These are phyloP conservation scores for Corymbia citriodora DNA, from an alignment of 441 rosid species.

Conservation along the genomic window DNA sequence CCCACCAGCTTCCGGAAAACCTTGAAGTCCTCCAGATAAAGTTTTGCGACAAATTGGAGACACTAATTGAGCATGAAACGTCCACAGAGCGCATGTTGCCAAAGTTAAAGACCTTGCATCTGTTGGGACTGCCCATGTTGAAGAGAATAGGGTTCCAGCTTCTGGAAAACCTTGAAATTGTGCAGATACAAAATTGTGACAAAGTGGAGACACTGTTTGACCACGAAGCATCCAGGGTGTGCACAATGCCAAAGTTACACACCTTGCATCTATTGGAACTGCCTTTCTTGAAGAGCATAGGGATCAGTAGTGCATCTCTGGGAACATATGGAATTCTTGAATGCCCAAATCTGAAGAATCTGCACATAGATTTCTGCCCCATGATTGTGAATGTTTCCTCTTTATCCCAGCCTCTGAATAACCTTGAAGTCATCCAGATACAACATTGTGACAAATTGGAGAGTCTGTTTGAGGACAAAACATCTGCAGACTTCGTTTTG, in stretches of 20 bases:
- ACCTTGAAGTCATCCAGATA: neutral
- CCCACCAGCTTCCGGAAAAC: neutral
- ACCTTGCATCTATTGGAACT: neutral
- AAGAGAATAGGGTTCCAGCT: neutral
- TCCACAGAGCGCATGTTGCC: neutral
- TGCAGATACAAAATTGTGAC: neutral
- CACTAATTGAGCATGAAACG: neutral
- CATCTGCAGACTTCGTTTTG: neutral
- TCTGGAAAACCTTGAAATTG: neutral
- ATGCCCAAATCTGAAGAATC: neutral
- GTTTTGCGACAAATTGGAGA: neutral
- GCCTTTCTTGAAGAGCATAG: neutral
- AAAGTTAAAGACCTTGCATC: neutral
- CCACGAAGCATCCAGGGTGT: neutral
- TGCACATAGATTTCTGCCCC: neutral
- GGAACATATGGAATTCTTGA: neutral
- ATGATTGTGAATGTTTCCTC: neutral
- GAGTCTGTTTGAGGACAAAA: neutral
- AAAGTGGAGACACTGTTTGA: neutral
- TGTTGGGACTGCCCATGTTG: neutral
- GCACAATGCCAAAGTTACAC: neutral
- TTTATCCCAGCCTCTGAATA: neutral
- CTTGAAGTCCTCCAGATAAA: neutral
- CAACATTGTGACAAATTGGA: neutral
- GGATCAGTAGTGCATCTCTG: neutral